Conservation (phyloP, 2,329 filamentous ascomycete species). For the Aspergillus quadricinctus region DNA sequence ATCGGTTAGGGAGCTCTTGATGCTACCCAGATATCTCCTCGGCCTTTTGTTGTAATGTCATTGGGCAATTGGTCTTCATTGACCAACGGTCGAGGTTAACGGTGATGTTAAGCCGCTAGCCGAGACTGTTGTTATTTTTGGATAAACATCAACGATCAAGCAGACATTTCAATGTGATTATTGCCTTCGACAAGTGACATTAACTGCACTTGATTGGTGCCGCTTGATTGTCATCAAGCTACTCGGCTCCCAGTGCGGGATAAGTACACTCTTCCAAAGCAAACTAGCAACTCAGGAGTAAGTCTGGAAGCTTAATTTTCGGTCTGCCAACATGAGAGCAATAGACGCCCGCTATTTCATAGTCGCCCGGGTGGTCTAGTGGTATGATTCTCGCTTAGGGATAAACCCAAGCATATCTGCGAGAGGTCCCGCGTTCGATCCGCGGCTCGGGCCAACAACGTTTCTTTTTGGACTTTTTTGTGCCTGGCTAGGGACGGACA, state of each 20-base stretch:
- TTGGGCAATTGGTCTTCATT: not conserved
- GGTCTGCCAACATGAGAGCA: not conserved
- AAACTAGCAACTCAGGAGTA: not conserved
- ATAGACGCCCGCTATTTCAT: not conserved
- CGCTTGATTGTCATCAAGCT: not conserved
- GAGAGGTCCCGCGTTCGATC: constrained; percentile 20
- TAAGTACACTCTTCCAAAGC: not conserved
- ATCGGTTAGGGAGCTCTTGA: not conserved
- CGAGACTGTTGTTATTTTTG: too few species aligned
- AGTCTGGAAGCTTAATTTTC: not conserved
- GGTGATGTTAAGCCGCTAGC: not conserved
- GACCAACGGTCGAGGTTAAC: not conserved
- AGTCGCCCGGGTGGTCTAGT: constrained; percentile 20
- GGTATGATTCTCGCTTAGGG: constrained; percentile 22
- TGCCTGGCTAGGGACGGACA: too few species aligned
- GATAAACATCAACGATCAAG: not conserved
- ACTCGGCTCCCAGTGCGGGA: not conserved
- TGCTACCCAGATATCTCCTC: not conserved
- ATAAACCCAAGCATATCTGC: constrained; percentile 19
- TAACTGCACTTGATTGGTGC: not conserved
- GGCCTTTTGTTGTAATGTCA: not conserved
- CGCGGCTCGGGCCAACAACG: constrained; percentile 15
- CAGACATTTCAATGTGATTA: not conserved
- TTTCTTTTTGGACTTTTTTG: constrained; percentile 5
- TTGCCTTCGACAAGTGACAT: not conserved